A percentile compares a stretch with the other conserved stretches of the same genome.
Evolutionary conservation across 306 rosid genomes (phyloP).

Genomic region (Fagus crenata): DNA sequence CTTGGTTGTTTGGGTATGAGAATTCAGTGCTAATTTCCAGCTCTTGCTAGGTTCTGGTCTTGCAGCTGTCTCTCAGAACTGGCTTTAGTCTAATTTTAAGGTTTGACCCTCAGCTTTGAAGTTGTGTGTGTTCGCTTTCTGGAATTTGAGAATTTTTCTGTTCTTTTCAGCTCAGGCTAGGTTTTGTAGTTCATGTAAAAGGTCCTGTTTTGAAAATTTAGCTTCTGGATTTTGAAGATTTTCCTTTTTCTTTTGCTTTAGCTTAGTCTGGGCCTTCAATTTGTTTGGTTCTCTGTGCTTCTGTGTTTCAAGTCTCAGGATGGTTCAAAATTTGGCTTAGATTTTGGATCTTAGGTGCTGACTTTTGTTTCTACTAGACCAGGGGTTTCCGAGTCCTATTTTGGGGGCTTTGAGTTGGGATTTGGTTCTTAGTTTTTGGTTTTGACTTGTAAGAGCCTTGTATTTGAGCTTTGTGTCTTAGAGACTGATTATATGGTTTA

Average conservation of each 20-base stretch:
- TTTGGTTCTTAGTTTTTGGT: conserved; percentile 10
- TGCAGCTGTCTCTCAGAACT: conserved; percentile 4
- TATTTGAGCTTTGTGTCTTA: conserved; percentile 8
- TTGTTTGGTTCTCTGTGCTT: conserved; percentile 11
- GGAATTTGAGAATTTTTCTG: conserved; percentile 25
- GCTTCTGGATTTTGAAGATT: conserved; percentile 10
- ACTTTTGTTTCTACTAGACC: not conserved
- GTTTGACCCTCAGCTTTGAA: not conserved
- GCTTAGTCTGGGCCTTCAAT: not conserved
- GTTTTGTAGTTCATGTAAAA: conserved; percentile 10
- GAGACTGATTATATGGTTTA: not conserved
- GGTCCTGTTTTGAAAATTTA: conserved; percentile 21
- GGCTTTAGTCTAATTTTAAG: conserved; percentile 10
- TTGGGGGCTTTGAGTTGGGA: not conserved
- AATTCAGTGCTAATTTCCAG: not conserved
- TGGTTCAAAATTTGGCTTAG: not conserved
- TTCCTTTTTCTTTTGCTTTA: not conserved
- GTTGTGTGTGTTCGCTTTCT: conserved; percentile 18
- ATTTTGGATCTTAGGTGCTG: not conserved
- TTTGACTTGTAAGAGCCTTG: conserved; percentile 8
- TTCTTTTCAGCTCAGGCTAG: not conserved
- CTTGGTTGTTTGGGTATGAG: not conserved
- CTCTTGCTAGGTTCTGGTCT: conserved; percentile 1
- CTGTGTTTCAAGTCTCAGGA: not conserved
- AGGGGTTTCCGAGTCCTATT: not conserved